phyloP scores from a whole-genome alignment of 345 rosid species.

The Eucalyptus cloeziana region DNA sequence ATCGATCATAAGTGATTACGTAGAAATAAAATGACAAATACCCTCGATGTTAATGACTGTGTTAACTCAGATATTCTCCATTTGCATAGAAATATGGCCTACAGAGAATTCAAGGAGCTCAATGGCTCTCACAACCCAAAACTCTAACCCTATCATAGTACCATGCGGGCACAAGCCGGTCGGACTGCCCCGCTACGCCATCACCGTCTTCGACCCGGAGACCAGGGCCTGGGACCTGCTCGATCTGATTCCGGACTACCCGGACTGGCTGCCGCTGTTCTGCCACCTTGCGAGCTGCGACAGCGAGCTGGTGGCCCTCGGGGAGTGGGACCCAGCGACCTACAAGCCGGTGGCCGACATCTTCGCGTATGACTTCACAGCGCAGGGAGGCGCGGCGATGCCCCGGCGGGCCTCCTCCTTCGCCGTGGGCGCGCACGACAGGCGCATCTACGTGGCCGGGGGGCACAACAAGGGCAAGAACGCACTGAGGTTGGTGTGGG shows the following conservation, averaged over 20 bases:
- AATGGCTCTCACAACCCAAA: background rate
- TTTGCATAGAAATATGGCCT: background rate
- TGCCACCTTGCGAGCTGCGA: conserved; percentile 19
- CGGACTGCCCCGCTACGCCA: background rate
- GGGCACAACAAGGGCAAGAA: conserved; percentile 39
- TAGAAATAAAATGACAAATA: background rate
- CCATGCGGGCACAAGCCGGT: background rate
- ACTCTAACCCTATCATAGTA: background rate
- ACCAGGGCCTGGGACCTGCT: conserved; percentile 9
- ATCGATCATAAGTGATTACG: background rate
- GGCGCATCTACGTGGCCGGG: conserved; percentile 17
- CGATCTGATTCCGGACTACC: conserved; percentile 14
- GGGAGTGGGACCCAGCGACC: conserved; percentile 33
- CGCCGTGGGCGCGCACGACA: conserved; percentile 7
- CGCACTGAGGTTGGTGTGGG: conserved; percentile 25
- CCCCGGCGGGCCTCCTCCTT: conserved; percentile 28
- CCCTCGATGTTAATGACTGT: background rate
- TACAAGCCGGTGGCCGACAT: conserved; percentile 17
- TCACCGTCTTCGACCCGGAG: conserved; percentile 15
- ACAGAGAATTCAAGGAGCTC: background rate
- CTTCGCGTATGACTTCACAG: conserved; percentile 23
- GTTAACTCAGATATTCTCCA: background rate
- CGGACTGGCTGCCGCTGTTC: conserved; percentile 25
- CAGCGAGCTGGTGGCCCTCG: conserved; percentile 29
- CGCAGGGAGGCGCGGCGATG: conserved; percentile 15